A percentile compares a stretch with the other conserved stretches of the same genome.
These are phyloP conservation scores for Gaertneriomyces sp. DNA, from an alignment of 192 early-diverging fungal species.

Conservation along the genomic window DNA sequence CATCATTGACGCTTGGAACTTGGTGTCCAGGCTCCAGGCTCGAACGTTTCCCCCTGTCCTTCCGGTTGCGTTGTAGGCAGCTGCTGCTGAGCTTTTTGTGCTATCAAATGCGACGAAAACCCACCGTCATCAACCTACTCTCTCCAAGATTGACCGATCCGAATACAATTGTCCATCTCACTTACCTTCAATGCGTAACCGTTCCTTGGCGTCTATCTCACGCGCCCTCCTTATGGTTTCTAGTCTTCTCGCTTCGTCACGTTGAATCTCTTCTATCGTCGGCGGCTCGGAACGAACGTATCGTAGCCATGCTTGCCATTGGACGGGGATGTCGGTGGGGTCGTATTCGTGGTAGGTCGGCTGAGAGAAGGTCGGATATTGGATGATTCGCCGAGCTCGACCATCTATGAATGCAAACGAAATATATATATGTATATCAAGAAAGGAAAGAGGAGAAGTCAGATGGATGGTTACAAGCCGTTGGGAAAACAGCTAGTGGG, in stretches of 20 bases:
- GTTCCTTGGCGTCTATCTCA: too few species aligned
- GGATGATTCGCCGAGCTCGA: constrained; percentile 28
- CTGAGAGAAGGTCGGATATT: constrained; percentile 18
- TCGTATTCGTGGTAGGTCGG: constrained; percentile 23
- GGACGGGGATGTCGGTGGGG: constrained; percentile 36
- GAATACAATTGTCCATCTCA: constrained; percentile 1
- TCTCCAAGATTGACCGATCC: neutral
- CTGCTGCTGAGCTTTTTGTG: neutral
- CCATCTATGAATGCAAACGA: neutral
- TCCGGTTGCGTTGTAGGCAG: constrained; percentile 7
- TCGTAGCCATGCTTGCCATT: constrained; percentile 48
- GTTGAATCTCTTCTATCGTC: constrained; percentile 26
- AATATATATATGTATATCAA: too few species aligned
- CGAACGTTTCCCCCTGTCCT: constrained; percentile 34
- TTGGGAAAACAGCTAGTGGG: too few species aligned
- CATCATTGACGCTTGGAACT: constrained; percentile 3
- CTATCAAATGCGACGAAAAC: too few species aligned
- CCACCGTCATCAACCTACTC: too few species aligned
- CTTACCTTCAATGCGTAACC: neutral
- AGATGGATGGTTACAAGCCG: too few species aligned
- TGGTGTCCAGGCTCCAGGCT: constrained; percentile 29
- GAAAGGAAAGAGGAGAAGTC: too few species aligned
- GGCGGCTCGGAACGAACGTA: constrained; percentile 39
- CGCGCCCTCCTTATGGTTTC: too few species aligned
- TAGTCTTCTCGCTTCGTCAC: neutral